These are phyloP conservation scores for Xerocomus nothofagi DNA, from an alignment of 1,284 basidiomycete genomes.

Conservation along the genomic window DNA sequence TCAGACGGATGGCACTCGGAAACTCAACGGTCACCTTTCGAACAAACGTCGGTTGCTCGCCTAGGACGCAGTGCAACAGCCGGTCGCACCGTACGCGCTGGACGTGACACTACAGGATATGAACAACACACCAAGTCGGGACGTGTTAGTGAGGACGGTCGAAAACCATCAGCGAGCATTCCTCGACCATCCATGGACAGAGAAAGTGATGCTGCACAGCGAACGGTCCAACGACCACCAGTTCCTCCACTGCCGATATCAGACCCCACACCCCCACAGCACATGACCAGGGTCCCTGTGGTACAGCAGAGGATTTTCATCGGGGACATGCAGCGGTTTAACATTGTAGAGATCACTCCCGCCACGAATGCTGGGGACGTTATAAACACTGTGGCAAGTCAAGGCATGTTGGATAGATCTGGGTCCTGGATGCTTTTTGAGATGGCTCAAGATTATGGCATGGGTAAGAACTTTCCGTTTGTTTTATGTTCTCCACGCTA, in stretches of 20 bases:
- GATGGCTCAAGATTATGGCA: conserved; percentile 78
- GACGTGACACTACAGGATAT: conserved; percentile 19
- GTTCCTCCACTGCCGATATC: conserved; percentile 39
- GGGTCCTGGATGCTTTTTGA: conserved; percentile 80
- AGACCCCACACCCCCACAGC: conserved; percentile 29
- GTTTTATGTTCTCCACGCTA: neutral
- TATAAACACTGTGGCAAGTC: conserved; percentile 57
- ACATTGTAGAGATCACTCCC: conserved; percentile 63
- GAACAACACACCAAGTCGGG: conserved; percentile 21
- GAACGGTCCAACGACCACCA: conserved; percentile 31
- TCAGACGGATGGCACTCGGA: conserved; percentile 35
- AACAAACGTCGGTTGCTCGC: conserved; percentile 32
- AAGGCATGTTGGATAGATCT: conserved; percentile 56
- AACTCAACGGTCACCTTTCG: conserved; percentile 32
- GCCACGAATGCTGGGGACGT: conserved; percentile 66
- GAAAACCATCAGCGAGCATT: conserved; percentile 21
- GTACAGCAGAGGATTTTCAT: conserved; percentile 72
- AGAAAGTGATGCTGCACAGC: conserved; percentile 23
- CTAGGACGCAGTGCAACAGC: conserved; percentile 36
- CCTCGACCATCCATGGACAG: conserved; percentile 28
- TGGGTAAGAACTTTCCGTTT: conserved; percentile 56
- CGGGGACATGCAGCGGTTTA: conserved; percentile 70
- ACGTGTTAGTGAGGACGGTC: conserved; percentile 31
- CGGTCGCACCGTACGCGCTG: conserved; percentile 16
- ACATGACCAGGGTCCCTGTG: conserved; percentile 27